Base-by-base conservation (phyloP, 306 rosid species). In the Carpinus viminea region DNA sequence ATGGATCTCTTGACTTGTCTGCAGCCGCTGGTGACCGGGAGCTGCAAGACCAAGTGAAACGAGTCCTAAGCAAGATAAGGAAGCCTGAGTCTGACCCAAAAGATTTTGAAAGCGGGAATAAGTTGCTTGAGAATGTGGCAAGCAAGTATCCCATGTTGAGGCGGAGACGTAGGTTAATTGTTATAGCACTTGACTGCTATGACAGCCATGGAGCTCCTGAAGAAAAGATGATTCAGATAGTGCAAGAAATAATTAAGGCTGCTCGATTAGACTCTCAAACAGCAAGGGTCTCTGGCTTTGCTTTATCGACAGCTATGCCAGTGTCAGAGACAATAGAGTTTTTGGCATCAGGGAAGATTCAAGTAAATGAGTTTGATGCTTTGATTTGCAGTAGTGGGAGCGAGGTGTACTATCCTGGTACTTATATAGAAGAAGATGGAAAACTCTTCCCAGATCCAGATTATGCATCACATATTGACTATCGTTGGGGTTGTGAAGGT, bases 401-500 rank as follows among this genome's bases (percentile, higher is more conserved):
- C 70, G 89, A 90, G 76, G 85, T 90, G 21, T 90, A 86, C 83
- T 90, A 90, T 52, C 94, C 94, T 7, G 86, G 90, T 60, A 78
- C 80, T 72, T 73, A 77, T 54, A 61, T 73, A 8, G 86, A 79
- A 64, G 90, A 82, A 75, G 91, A 86, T 66, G 90, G 89, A 62
- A 88, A 76, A 76, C 81, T 90, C 50, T 68, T 81, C 78, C 89
- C 90, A 0, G 92, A 90, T 81, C 92, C 94, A 18, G 92, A 90
- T 81, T 88, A 90, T 70, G 85, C 82, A 9, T 74, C 90, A 18
- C 94, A 90, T 73, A 90, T 90, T 50, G 90, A 88, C 77, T 90
- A 88, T 53, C 87, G 90, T 6, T 90, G 94, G 94, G 94, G 89
- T 61, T 81, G 79, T 38, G 94, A 88, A 38, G 94, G 94, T 70